A percentile compares a stretch with the other conserved stretches of the same genome.
Conservation (phyloP, 1,139 yeast species). For the Scheffersomyces titani region DNA sequence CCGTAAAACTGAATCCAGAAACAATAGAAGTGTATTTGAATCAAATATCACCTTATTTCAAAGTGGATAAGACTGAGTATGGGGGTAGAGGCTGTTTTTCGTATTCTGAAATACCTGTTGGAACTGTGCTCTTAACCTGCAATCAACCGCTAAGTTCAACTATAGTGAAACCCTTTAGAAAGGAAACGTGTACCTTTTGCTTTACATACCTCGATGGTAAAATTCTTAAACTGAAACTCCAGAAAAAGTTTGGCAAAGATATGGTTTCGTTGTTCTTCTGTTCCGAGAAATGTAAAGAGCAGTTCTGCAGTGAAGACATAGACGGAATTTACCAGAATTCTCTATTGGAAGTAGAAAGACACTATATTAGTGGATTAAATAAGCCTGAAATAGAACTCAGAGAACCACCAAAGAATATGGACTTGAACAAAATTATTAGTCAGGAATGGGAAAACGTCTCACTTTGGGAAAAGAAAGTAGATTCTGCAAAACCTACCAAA, state of each 20-base stretch:
- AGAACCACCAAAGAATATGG: slow-evolving; percentile 25
- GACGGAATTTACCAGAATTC: slow-evolving; percentile 21
- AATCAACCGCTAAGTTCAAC: slow-evolving; percentile 48
- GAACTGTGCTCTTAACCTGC: slow-evolving; percentile 43
- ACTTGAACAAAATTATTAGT: slow-evolving; percentile 18
- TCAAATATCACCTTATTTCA: slow-evolving; percentile 31
- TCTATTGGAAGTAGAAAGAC: slow-evolving; percentile 29
- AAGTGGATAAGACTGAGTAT: slow-evolving; percentile 43
- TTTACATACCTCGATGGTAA: slow-evolving; percentile 52
- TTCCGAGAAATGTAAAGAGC: slow-evolving; percentile 41
- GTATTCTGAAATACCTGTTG: slow-evolving; percentile 33
- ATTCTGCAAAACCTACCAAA: slow-evolving; percentile 28
- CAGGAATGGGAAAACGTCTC: slow-evolving; percentile 30
- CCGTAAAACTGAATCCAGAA: not conserved
- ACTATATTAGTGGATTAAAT: slow-evolving; percentile 22
- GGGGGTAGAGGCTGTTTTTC: slow-evolving; percentile 75
- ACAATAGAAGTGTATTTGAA: not conserved
- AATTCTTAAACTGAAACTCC: slow-evolving; percentile 39
- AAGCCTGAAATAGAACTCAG: slow-evolving; percentile 20
- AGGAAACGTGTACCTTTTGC: slow-evolving; percentile 66
- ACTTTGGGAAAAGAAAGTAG: slow-evolving; percentile 38
- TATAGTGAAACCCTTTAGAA: slow-evolving; percentile 55
- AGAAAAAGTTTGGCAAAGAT: slow-evolving; percentile 10
- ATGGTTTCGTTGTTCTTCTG: slow-evolving; percentile 52
- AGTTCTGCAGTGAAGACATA: slow-evolving; percentile 30